Conservation (phyloP, 441 rosid species). For the Pelargonium fulgidum region DNA sequence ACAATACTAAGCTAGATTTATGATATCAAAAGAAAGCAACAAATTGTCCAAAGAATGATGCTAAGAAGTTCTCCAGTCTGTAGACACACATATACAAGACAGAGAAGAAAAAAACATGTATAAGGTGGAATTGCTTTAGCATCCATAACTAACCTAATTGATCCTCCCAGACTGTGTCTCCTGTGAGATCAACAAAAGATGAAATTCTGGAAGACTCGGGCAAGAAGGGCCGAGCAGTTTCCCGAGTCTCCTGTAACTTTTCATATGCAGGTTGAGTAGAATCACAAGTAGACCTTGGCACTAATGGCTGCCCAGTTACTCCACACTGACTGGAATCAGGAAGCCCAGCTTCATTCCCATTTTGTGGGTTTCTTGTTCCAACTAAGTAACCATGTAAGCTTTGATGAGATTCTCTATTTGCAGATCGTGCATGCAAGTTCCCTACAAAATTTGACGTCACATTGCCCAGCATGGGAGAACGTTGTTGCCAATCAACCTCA, state of each 20-base stretch:
- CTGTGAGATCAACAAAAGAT: slow-evolving; percentile 6
- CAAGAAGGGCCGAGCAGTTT: slow-evolving; percentile 13
- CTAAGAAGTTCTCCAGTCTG: background rate
- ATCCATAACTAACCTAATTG: slow-evolving; percentile 22
- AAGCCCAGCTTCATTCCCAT: slow-evolving; percentile 8
- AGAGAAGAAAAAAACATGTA: background rate
- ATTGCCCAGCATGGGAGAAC: background rate
- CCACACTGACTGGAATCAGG: slow-evolving; percentile 15
- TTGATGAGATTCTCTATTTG: slow-evolving; percentile 4
- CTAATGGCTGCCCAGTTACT: slow-evolving; percentile 11
- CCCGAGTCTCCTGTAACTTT: slow-evolving; percentile 12
- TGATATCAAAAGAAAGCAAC: too few relatives aligned
- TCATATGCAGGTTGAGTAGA: slow-evolving; percentile 18
- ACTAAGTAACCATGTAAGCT: slow-evolving; percentile 10
- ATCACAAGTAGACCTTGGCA: slow-evolving; percentile 13
- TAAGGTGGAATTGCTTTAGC: background rate
- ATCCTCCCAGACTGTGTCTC: slow-evolving; percentile 3
- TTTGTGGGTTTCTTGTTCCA: background rate
- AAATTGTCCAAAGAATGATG: background rate
- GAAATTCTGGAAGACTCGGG: slow-evolving; percentile 8
- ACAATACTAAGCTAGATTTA: too few relatives aligned
- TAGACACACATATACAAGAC: background rate
- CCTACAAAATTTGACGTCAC: background rate
- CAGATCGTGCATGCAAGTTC: slow-evolving; percentile 1
- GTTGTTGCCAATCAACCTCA: background rate